These are phyloP conservation scores for Russula griseocarnosa DNA, from an alignment of 768 basidiomycete genomes.

Conservation along the genomic window DNA sequence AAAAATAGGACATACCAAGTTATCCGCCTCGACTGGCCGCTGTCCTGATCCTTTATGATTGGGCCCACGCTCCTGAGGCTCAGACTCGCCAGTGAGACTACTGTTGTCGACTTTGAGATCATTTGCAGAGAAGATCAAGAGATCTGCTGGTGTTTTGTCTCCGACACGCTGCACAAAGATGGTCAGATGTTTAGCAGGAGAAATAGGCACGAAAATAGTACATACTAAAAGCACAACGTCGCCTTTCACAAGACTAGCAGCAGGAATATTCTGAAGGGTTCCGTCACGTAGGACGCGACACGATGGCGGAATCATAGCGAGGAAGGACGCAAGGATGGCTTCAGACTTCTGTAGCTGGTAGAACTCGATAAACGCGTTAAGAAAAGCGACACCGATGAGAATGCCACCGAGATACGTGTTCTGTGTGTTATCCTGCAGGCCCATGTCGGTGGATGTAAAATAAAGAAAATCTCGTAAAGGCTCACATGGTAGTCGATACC, in stretches of 20 bases:
- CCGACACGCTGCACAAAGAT: constrained; percentile 48
- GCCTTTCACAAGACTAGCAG: constrained; percentile 60
- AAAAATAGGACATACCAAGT: constrained; percentile 42
- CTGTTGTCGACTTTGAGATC: constrained; percentile 71
- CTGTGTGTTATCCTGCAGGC: constrained; percentile 48
- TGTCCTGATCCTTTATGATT: constrained; percentile 43
- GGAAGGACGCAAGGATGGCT: constrained; percentile 65
- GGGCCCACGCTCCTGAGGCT: constrained; percentile 58
- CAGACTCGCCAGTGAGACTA: constrained; percentile 66
- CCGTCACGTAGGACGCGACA: constrained; percentile 61
- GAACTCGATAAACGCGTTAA: constrained; percentile 69
- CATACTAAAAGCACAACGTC: constrained; percentile 60
- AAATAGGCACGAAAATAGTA: constrained; percentile 8
- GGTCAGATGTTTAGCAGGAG: background rate
- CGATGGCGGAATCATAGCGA: constrained; percentile 69
- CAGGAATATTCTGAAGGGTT: constrained; percentile 51
- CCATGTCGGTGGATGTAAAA: constrained; percentile 16
- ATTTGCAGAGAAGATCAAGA: constrained; percentile 53
- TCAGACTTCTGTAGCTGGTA: constrained; percentile 70
- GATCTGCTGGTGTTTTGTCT: constrained; percentile 69
- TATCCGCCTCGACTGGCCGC: constrained; percentile 61
- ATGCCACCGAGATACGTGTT: constrained; percentile 71
- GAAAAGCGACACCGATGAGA: constrained; percentile 60
- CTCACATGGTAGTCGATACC: constrained; percentile 57
- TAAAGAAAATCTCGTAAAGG: constrained; percentile 1